Percentiles rank a stretch among this genome's conserved stretches.
These are phyloP conservation scores for Candida pseudoviswanathii DNA, from an alignment of 1,139 yeast genomes.

Conservation along the genomic window DNA sequence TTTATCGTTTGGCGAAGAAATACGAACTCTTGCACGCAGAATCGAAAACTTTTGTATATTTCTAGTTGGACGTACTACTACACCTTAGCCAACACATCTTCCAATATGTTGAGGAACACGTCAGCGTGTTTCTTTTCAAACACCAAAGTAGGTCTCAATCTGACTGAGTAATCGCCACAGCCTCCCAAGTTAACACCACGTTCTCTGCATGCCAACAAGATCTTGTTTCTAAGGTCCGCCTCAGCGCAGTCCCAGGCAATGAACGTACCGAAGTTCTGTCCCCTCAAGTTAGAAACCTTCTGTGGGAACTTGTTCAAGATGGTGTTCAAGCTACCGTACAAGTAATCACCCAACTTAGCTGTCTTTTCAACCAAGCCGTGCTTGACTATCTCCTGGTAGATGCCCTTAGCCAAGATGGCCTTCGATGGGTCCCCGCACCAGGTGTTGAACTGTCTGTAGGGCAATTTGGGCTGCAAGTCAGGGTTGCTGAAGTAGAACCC, in stretches of 20 bases:
- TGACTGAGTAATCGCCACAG: constrained; percentile 63
- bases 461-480: constrained; percentile 58
- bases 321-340: constrained; percentile 48
- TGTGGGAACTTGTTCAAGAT: constrained; percentile 48
- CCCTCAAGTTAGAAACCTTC: constrained; percentile 57
- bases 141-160: constrained; percentile 72
- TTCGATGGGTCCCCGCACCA: constrained; percentile 85
- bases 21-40: too few species aligned
- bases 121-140: constrained; percentile 72
- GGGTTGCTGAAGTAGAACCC: constrained; percentile 74
- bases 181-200: constrained; percentile 75
- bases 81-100: constrained; percentile 26
- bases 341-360: constrained; percentile 60
- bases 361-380: constrained; percentile 54
- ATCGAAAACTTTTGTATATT: not conserved
- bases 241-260: constrained; percentile 71
- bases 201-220: constrained; percentile 50
- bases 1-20: too few species aligned
- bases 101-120: constrained; percentile 50
- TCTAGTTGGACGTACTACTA: not conserved
- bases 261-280: constrained; percentile 68
- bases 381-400: constrained; percentile 57
- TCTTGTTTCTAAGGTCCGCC: constrained; percentile 49
- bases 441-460: constrained; percentile 79
- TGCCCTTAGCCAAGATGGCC: constrained; percentile 64